phyloP scores from a whole-genome alignment of 169 alveolate genomes.

The Eimeria necatrix region DNA sequence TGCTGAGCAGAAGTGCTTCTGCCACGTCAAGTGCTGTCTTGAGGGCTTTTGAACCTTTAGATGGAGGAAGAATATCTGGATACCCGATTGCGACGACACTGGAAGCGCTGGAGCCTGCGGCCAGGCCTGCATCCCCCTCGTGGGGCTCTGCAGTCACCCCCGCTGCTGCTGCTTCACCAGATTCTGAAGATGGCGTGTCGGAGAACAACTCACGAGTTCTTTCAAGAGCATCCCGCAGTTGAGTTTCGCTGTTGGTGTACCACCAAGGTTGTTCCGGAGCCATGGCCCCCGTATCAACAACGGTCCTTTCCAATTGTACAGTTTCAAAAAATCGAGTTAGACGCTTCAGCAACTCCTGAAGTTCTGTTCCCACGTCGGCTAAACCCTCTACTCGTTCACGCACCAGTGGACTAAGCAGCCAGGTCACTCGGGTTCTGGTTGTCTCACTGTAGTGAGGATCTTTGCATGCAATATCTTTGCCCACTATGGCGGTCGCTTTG shows the following conservation, averaged over 20 bases:
- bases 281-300: not conserved
- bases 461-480: conserved; percentile 9
- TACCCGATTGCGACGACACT: too few species aligned
- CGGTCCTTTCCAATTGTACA: not conserved
- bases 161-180: not conserved
- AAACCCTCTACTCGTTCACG: not conserved
- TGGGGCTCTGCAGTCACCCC: too few species aligned
- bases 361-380: not conserved
- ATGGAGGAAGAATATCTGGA: too few species aligned
- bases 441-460: not conserved
- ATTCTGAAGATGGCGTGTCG: not conserved
- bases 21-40: too few species aligned
- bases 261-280: not conserved
- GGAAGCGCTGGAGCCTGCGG: too few species aligned
- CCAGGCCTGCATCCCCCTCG: too few species aligned
- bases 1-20: too few species aligned
- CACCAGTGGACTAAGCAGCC: not conserved
- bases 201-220: not conserved
- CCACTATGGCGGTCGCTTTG: not conserved
- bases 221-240: not conserved
- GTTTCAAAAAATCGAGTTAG: not conserved
- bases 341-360: not conserved
- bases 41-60: too few species aligned
- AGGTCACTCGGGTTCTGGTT: not conserved
- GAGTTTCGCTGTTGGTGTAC: not conserved